A percentile compares a stretch with the other conserved stretches of the same genome.
Conservation (phyloP, 225 moss, liverwort and hornwort genomes). For the Bryoerythrophyllum caledonicum region DNA sequence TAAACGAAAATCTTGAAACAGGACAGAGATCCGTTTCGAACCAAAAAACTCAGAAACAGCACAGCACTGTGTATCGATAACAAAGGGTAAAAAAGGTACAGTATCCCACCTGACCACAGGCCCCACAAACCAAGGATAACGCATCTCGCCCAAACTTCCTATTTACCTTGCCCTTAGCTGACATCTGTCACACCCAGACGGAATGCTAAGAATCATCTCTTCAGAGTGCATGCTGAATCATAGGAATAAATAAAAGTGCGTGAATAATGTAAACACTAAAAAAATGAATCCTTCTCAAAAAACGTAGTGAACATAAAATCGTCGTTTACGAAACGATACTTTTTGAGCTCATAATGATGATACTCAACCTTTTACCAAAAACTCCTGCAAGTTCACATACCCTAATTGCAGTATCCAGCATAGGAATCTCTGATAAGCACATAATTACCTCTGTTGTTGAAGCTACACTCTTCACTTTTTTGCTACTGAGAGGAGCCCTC, state of each 20-base stretch:
- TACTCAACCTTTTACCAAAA: slow-evolving; percentile 2
- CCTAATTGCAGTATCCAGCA: not conserved
- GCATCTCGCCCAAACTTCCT: slow-evolving; percentile 95
- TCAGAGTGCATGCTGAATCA: slow-evolving; percentile 22
- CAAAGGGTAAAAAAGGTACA: slow-evolving; percentile 35
- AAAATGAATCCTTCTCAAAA: not conserved
- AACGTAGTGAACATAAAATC: not conserved
- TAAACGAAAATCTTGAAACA: slow-evolving; percentile 9
- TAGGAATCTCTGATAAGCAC: not conserved
- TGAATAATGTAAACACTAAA: slow-evolving; percentile 8
- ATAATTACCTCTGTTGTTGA: slow-evolving; percentile 58
- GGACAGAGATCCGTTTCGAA: not conserved
- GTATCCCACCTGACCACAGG: slow-evolving; percentile 93
- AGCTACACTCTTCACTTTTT: slow-evolving; percentile 56
- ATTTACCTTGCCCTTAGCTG: slow-evolving; percentile 77
- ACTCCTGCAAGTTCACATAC: not conserved
- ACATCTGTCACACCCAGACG: slow-evolving; percentile 70
- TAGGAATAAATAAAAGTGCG: slow-evolving; percentile 3
- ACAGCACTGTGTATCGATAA: slow-evolving; percentile 20
- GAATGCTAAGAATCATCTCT: slow-evolving; percentile 38
- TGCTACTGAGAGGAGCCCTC: slow-evolving; percentile 54
- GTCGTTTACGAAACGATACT: not conserved
- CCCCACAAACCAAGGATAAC: slow-evolving; percentile 94
- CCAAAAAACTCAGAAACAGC: slow-evolving; percentile 10
- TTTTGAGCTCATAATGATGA: no score